These are phyloP conservation scores for Pseudopyricularia cyperi DNA, from an alignment of 2,329 filamentous ascomycete species.

Conservation along the genomic window DNA sequence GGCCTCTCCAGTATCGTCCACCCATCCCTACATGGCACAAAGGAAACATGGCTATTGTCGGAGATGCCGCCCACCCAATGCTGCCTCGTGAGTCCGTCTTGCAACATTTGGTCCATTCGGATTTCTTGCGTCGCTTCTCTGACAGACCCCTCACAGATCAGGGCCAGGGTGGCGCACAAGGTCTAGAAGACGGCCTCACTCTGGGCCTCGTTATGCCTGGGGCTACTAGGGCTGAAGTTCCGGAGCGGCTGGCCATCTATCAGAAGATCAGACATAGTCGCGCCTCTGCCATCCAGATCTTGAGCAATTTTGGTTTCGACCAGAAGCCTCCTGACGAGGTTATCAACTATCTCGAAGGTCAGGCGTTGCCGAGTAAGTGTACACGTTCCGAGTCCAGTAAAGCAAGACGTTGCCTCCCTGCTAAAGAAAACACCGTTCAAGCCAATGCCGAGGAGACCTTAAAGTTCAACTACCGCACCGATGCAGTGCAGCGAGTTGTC, in stretches of 20 bases:
- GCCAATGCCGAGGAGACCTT: not conserved
- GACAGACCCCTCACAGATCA: slow-evolving; percentile 9
- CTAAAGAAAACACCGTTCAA: not conserved
- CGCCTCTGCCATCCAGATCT: slow-evolving; percentile 13
- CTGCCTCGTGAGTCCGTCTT: not conserved
- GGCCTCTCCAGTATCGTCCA: not conserved
- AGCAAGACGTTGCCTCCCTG: not conserved
- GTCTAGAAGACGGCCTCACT: slow-evolving; percentile 12
- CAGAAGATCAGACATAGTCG: slow-evolving; percentile 10
- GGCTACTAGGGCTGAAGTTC: slow-evolving; percentile 6
- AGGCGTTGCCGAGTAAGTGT: not conserved
- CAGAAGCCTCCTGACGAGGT: slow-evolving; percentile 1
- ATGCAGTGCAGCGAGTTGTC: not conserved
- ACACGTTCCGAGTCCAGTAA: not conserved
- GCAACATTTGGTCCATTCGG: not conserved
- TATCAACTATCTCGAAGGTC: not conserved
- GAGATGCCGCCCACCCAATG: not conserved
- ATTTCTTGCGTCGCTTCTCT: not conserved
- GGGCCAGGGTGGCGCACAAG: slow-evolving; percentile 15
- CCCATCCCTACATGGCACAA: not conserved
- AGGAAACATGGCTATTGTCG: not conserved
- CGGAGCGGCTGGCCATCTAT: slow-evolving; percentile 10
- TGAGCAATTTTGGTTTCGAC: slow-evolving; percentile 16
- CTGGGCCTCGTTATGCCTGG: slow-evolving; percentile 10
- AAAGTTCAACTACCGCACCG: not conserved